Percentiles rank a stretch among this genome's conserved stretches.
These are phyloP conservation scores for Corinectria fuckeliana DNA, from an alignment of 2,329 filamentous ascomycete species.

Conservation along the genomic window DNA sequence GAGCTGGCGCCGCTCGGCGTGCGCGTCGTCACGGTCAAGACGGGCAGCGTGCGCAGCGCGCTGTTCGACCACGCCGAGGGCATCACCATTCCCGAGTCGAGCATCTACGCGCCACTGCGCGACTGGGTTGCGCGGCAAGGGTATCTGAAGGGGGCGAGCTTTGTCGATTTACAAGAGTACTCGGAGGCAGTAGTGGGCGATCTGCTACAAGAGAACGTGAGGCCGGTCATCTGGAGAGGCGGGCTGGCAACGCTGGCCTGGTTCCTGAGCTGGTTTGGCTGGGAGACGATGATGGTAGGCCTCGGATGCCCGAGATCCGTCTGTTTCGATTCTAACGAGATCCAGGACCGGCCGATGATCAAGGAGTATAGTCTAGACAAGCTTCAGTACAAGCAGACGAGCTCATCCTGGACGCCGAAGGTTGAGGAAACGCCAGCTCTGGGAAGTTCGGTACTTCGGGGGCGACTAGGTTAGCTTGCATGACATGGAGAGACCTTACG, in stretches of 20 bases:
- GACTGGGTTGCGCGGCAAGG: constrained; percentile 8
- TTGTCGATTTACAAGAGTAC: constrained; percentile 1
- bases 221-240: constrained; percentile 19
- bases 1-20: constrained; percentile 13
- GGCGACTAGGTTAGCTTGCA: no score
- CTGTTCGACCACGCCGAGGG: constrained; percentile 8
- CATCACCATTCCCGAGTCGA: constrained; percentile 10
- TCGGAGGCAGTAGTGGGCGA: constrained; percentile 9
- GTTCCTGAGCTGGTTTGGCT: constrained; percentile 21
- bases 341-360: constrained; percentile 8
- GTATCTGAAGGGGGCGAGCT: neutral
- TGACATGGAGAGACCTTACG: no score
- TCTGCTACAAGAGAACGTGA: constrained; percentile 4
- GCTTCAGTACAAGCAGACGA: neutral
- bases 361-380: constrained; percentile 5
- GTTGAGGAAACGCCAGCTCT: neutral
- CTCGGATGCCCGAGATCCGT: neutral
- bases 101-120: constrained; percentile 11
- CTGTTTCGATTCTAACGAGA: neutral
- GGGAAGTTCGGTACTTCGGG: neutral
- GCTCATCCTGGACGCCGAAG: neutral
- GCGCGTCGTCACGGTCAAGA: constrained; percentile 6
- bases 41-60: constrained; percentile 1
- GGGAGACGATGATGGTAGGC: constrained; percentile 17
- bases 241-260: constrained; percentile 13